phyloP scores from a whole-genome alignment of 2,329 filamentous ascomycete species.

The Rutstroemia sp. region DNA sequence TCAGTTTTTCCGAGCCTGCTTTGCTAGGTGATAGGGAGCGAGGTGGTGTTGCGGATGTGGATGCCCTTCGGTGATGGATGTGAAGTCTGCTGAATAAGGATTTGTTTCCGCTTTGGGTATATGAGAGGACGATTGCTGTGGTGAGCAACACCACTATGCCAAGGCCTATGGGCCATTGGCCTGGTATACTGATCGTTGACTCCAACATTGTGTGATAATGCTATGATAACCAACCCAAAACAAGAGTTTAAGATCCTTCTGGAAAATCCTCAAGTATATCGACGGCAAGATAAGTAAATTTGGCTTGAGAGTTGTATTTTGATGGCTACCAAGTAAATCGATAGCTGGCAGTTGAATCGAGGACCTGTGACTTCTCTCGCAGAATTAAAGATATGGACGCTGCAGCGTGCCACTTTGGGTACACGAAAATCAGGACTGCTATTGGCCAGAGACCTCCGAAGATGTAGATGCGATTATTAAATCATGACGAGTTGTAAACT shows the following conservation, averaged over 20 bases:
- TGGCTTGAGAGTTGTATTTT: too few relatives aligned
- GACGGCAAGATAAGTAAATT: too few relatives aligned
- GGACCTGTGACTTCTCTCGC: too few relatives aligned
- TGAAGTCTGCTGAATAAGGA: conserved; percentile 19
- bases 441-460: too few relatives aligned
- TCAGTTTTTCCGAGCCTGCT: neutral
- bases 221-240: neutral
- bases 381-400: too few relatives aligned
- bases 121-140: conserved; percentile 13
- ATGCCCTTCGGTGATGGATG: conserved; percentile 24
- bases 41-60: conserved; percentile 27
- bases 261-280: too few relatives aligned
- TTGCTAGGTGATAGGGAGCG: conserved; percentile 25
- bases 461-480: too few relatives aligned
- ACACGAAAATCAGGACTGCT: too few relatives aligned
- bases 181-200: conserved; percentile 10
- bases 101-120: conserved; percentile 22
- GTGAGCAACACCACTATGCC: conserved; percentile 20
- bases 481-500: too few relatives aligned
- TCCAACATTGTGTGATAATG: neutral
- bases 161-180: conserved; percentile 23
- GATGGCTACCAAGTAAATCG: too few relatives aligned
- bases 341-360: too few relatives aligned
- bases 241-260: neutral
- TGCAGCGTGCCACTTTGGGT: too few relatives aligned